These are phyloP conservation scores for Ophiosphaerella korrae DNA, from an alignment of 2,329 filamentous ascomycete genomes.

Conservation along the genomic window DNA sequence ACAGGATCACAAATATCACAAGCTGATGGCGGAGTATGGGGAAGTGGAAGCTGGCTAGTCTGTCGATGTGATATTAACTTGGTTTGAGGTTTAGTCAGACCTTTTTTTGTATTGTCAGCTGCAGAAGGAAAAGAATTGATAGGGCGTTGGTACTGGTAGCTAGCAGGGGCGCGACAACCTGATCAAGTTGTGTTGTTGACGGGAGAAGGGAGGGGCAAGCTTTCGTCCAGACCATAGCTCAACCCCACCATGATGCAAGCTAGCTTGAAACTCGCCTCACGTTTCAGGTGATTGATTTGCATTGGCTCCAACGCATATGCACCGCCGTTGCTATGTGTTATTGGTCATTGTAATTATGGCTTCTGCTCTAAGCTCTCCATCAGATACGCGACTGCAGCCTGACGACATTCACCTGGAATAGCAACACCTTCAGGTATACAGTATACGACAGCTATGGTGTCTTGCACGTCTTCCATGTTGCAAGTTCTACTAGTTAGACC, in stretches of 20 bases:
- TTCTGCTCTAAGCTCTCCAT: background rate
- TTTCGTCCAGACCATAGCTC: conserved; percentile 13
- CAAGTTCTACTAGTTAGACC: too few species aligned
- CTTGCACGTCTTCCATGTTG: too few species aligned
- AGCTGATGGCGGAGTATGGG: conserved; percentile 8
- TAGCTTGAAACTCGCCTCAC: conserved; percentile 10
- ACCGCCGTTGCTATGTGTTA: background rate
- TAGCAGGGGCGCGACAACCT: conserved; percentile 16
- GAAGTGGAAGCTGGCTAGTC: background rate
- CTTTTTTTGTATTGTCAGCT: too few species aligned
- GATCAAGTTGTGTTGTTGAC: conserved; percentile 19
- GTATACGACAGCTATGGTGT: too few species aligned
- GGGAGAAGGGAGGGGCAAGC: conserved; percentile 24
- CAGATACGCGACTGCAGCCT: conserved; percentile 1
- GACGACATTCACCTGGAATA: conserved; percentile 2
- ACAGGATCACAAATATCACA: conserved; percentile 4
- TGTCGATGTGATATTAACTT: too few species aligned
- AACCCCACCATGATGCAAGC: conserved; percentile 28
- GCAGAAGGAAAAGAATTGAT: background rate
- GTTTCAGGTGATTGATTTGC: conserved; percentile 22
- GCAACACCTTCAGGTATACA: conserved; percentile 5
- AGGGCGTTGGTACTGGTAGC: conserved; percentile 11
- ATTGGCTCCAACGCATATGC: conserved; percentile 5
- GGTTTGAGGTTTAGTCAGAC: too few species aligned
- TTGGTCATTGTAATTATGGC: too few species aligned